Conservation (phyloP, 306 rosid species). For the Cucurbita maxima region DNA sequence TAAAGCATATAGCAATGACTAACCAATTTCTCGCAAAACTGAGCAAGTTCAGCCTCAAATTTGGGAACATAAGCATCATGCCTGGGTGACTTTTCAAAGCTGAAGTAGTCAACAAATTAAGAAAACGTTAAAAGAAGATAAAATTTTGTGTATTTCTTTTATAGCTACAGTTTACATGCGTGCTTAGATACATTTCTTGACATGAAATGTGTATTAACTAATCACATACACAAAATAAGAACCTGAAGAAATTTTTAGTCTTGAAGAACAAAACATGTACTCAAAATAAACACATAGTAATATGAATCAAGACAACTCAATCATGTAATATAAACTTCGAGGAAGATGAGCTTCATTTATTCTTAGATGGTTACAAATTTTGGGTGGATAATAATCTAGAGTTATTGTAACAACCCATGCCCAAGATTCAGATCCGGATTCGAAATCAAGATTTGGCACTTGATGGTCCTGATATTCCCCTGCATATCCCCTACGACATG, state of each 20-base stretch:
- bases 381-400: too few relatives aligned
- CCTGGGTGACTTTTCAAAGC: constrained; percentile 89
- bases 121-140: not conserved
- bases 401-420: too few relatives aligned
- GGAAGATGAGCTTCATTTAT: too few relatives aligned
- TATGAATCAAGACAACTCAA: too few relatives aligned
- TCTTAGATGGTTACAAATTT: too few relatives aligned
- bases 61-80: constrained; percentile 68
- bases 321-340: too few relatives aligned
- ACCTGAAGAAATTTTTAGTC: not conserved
- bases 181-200: too few relatives aligned
- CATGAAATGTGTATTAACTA: not conserved
- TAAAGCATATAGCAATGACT: constrained; percentile 5
- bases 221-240: not conserved
- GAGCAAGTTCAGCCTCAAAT: constrained; percentile 91
- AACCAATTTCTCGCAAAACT: constrained; percentile 93
- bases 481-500: too few relatives aligned
- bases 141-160: not conserved
- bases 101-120: constrained; percentile 17
- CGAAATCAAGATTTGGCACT: too few relatives aligned
- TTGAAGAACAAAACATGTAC: not conserved
- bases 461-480: too few relatives aligned
- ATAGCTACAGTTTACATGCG: not conserved
- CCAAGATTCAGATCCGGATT: too few relatives aligned
- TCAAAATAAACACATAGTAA: not conserved